Percentiles rank a stretch among this genome's conserved stretches.
These are phyloP conservation scores for Lachnellula suecica DNA, from an alignment of 2,329 filamentous ascomycete species.

Conservation along the genomic window DNA sequence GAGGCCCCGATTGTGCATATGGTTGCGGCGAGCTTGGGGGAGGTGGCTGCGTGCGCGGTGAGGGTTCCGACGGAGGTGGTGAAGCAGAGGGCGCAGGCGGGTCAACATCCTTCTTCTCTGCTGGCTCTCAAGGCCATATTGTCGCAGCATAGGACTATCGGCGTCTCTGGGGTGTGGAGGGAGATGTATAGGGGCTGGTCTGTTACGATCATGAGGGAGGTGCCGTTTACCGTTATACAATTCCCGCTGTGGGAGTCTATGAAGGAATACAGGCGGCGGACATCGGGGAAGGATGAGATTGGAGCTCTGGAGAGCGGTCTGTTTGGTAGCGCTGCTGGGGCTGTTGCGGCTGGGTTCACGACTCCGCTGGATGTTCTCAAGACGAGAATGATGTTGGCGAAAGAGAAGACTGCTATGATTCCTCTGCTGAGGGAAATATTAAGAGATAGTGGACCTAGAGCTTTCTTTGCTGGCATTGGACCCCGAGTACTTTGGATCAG, in stretches of 20 bases:
- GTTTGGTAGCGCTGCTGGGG: constrained; percentile 82
- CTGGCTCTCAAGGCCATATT: constrained; percentile 71
- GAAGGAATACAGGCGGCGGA: constrained; percentile 66
- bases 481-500: constrained; percentile 94
- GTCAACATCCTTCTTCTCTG: constrained; percentile 70
- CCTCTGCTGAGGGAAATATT: constrained; percentile 64
- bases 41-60: constrained; percentile 88
- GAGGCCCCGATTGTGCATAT: constrained; percentile 63
- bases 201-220: constrained; percentile 92
- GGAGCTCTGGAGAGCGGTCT: constrained; percentile 77
- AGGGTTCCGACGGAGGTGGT: constrained; percentile 94
- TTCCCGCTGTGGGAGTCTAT: constrained; percentile 96
- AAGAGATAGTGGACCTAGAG: constrained; percentile 59
- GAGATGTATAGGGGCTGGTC: constrained; percentile 91
- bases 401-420: constrained; percentile 59
- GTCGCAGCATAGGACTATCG: constrained; percentile 40
- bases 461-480: constrained; percentile 75
- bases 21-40: constrained; percentile 79
- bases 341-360: constrained; percentile 81
- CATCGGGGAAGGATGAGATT: constrained; percentile 47
- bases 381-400: constrained; percentile 90
- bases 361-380: constrained; percentile 96
- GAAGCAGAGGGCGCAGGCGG: constrained; percentile 93
- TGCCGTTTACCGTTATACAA: constrained; percentile 95
- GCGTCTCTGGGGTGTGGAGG: constrained; percentile 62